phyloP scores from a whole-genome alignment of 1,139 yeast genomes.

The Candida frijolesensis region DNA sequence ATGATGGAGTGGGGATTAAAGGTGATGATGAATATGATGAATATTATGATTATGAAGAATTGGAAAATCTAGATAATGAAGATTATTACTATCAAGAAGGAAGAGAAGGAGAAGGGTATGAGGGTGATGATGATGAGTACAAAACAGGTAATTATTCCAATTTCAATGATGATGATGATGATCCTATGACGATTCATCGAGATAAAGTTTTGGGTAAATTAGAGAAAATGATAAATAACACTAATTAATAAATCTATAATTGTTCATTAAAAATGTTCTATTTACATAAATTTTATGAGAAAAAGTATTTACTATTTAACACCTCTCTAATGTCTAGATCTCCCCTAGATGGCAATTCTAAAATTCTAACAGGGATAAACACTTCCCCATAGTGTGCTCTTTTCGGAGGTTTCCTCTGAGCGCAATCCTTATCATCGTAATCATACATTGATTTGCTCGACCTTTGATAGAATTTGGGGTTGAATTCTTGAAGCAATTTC shows the following conservation, averaged over 20 bases:
- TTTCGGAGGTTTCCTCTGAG: too few relatives aligned
- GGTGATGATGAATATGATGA: conserved; percentile 17
- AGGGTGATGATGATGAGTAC: conserved; percentile 21
- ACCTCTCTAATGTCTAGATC: too few relatives aligned
- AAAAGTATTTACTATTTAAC: too few relatives aligned
- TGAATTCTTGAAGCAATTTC: conserved; percentile 18
- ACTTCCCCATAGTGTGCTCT: too few relatives aligned
- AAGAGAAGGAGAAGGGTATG: conserved; percentile 24
- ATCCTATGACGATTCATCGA: conserved; percentile 62
- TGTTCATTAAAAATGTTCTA: too few relatives aligned
- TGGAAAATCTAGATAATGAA: conserved; percentile 20
- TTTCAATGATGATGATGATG: conserved; percentile 47
- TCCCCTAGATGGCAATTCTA: too few relatives aligned
- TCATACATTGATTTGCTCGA: too few relatives aligned
- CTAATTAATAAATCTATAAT: neutral
- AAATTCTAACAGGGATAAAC: too few relatives aligned
- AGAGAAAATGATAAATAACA: conserved; percentile 46
- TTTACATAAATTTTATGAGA: too few relatives aligned
- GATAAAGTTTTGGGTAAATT: conserved; percentile 62
- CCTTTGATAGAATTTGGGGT: conserved; percentile 25
- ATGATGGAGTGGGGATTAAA: conserved; percentile 30
- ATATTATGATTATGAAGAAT: conserved; percentile 18
- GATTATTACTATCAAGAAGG: conserved; percentile 29
- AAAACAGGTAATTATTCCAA: conserved; percentile 53
- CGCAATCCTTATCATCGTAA: too few relatives aligned